These are phyloP conservation scores for Dendrostoma leiphaemia DNA, from an alignment of 2,329 filamentous ascomycete species.

Conservation along the genomic window DNA sequence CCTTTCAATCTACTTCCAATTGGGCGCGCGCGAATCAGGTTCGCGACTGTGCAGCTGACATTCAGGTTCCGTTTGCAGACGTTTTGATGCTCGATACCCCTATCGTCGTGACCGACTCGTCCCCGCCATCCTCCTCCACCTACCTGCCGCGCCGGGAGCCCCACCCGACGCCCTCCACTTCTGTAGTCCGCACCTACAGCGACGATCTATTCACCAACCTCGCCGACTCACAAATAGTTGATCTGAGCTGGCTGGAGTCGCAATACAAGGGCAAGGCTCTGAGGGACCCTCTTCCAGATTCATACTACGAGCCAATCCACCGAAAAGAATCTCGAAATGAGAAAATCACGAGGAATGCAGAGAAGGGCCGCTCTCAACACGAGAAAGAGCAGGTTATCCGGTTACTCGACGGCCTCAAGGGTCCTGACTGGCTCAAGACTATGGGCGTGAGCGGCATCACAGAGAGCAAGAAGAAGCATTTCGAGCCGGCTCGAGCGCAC, in stretches of 20 bases:
- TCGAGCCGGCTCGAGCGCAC: constrained; percentile 79
- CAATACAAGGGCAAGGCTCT: constrained; percentile 41
- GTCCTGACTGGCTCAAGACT: constrained; percentile 87
- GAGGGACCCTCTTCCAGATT: constrained; percentile 56
- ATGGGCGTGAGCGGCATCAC: constrained; percentile 88
- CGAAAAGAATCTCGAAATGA: constrained; percentile 59
- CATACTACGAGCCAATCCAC: constrained; percentile 52
- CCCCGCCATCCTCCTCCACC: constrained; percentile 30
- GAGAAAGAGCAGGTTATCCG: constrained; percentile 64
- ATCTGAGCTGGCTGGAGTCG: constrained; percentile 52
- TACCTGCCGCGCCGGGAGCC: constrained; percentile 17
- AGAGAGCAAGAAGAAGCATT: constrained; percentile 81
- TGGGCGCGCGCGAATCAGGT: not conserved
- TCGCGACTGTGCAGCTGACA: constrained; percentile 8
- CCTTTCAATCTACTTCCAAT: not conserved
- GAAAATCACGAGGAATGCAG: constrained; percentile 61
- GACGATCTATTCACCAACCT: constrained; percentile 57
- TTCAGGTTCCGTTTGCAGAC: constrained; percentile 50
- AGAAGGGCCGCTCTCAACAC: constrained; percentile 64
- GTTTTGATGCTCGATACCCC: constrained; percentile 70
- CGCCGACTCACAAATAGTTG: constrained; percentile 54
- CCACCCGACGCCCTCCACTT: constrained; percentile 25
- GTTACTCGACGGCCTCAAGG: constrained; percentile 77
- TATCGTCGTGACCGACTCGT: constrained; percentile 66
- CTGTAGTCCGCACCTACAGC: constrained; percentile 50